A percentile compares a stretch with the other conserved stretches of the same genome.
Evolutionary conservation across 768 basidiomycete genomes (phyloP).

Genomic region (Auriscalpium vulgare): DNA sequence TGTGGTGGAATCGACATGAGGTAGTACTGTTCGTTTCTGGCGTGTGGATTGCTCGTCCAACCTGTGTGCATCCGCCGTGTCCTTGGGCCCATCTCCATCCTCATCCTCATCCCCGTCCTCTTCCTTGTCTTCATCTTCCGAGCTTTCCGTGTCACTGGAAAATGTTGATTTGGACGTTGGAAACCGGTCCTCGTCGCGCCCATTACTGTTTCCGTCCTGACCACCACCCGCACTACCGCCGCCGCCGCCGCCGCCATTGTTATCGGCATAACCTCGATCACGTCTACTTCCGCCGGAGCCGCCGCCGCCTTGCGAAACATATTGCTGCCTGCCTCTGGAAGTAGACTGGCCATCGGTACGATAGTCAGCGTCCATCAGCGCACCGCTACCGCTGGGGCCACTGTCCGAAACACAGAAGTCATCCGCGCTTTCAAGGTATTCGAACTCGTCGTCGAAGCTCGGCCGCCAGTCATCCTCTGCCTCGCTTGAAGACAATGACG

Average conservation of each 20-base stretch:
- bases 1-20: constrained; percentile 6
- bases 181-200: constrained; percentile 31
- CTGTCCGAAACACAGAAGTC: constrained; percentile 5
- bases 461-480: constrained; percentile 10
- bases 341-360: not conserved
- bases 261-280: constrained; percentile 9
- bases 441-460: not conserved
- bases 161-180: constrained; percentile 21
- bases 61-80: constrained; percentile 2
- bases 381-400: not conserved
- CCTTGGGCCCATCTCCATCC: constrained; percentile 7
- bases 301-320: not conserved
- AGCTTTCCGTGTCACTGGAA: constrained; percentile 26
- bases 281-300: constrained; percentile 16
- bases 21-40: constrained; percentile 12
- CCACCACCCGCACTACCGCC: constrained; percentile 14
- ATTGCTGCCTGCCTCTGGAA: not conserved
- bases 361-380: not conserved
- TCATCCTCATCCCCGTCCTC: constrained; percentile 36
- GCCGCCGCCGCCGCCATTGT: constrained; percentile 22
- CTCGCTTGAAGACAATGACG: constrained; percentile 5
- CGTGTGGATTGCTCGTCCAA: constrained; percentile 2
- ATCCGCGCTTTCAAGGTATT: not conserved
- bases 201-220: constrained; percentile 29
- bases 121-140: constrained; percentile 38